Evolutionary conservation across 768 basidiomycete genomes (phyloP), one percentile per base, ranked within the genome.

Genomic region (Plicaturopsis crispa): DNA sequence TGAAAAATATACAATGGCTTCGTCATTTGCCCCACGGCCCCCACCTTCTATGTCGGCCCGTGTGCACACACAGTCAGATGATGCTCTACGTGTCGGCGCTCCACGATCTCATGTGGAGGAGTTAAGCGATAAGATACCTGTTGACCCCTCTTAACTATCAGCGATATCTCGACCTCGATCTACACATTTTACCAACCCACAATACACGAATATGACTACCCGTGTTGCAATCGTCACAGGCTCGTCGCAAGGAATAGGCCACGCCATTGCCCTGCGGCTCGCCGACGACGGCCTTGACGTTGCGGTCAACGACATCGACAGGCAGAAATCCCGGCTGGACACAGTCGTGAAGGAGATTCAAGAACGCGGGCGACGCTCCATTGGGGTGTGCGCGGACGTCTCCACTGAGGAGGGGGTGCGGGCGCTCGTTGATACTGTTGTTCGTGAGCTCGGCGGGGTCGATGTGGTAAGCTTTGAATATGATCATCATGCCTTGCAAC

Each of bases 381-480:
- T 8, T 28, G 10, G 14, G 26, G 14, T 56, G 0, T 6, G 40
- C 3, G 61, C 47, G 10, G 51, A 62, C 36, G 50, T 62, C 8
- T 55, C 49, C 4, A 19, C 44, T 1, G 61, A 62, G 28, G 42
- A 48, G 13, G 45, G 60, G 10, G 62, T 63, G 12, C 50, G 54
- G 37, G 45, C 34, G n/a, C 52, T 63, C 48, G 38, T 62, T 16
- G 45, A 56, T 7, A 41, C 26, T n/a, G 30, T 42, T 3, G 54
- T 59, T 1, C 37, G 48, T 32, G 32, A 45, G 2, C 40, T 60
- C 19, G 62, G 55, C n/a, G 41, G 48, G 8, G 44, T 66, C 10
- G 54, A 65, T 21, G 61, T 66, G 38, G 66, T 65, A 36, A 38
- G 54, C n/a, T n/a, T n/a, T n/a, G n/a, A n/a, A n/a, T n/a, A n/a